Percentiles rank a stretch among this genome's conserved stretches.
These are phyloP conservation scores for Pythium dissimile DNA, from an alignment of 352 stramenopile species.

Conservation along the genomic window DNA sequence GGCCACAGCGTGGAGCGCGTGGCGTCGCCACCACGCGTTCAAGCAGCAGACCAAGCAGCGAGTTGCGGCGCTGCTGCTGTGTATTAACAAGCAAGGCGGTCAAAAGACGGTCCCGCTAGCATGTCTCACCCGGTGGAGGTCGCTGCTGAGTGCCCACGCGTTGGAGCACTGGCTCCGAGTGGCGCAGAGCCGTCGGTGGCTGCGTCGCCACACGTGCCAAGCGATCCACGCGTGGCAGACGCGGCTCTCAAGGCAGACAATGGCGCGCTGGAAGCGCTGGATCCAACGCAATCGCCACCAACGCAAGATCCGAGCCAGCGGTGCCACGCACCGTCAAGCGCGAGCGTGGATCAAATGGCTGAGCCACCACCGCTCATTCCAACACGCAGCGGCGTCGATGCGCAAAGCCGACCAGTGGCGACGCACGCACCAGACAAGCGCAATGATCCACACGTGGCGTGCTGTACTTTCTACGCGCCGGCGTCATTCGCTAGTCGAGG, in stretches of 20 bases:
- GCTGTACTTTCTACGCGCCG: neutral
- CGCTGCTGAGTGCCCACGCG: neutral
- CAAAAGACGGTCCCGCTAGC: neutral
- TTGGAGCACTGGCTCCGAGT: constrained; percentile 1
- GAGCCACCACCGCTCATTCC: neutral
- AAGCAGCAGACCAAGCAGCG: neutral
- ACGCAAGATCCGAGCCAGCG: neutral
- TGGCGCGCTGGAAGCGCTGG: constrained; percentile 8
- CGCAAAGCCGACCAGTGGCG: neutral
- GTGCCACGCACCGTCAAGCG: neutral
- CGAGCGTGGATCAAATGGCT: constrained; percentile 6
- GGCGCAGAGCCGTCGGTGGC: neutral
- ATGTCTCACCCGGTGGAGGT: neutral
- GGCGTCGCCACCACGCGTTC: neutral
- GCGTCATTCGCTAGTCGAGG: neutral
- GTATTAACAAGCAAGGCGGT: neutral
- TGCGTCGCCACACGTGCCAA: constrained; percentile 1
- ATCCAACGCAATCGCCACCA: neutral
- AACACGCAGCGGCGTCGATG: neutral
- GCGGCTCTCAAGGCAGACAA: neutral
- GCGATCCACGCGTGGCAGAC: constrained; percentile 8
- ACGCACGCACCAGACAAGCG: neutral
- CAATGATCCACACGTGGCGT: neutral
- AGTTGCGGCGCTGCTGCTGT: no score
- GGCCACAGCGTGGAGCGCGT: neutral